Evolutionary conservation across 2,329 filamentous ascomycete species (phyloP).

Genomic region (Shiraia bambusicola): DNA sequence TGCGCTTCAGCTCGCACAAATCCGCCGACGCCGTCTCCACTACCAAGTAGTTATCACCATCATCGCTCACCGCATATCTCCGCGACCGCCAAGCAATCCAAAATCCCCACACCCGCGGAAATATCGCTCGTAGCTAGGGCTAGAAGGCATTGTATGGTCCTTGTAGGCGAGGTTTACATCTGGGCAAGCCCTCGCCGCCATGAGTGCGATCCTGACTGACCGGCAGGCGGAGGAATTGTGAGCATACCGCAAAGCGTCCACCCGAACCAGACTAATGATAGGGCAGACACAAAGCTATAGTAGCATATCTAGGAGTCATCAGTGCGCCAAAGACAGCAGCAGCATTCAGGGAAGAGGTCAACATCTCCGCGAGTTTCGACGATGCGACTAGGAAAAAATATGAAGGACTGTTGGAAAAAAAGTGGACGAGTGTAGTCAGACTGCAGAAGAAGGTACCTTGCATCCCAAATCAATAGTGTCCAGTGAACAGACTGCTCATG

Average conservation of each 20-base stretch:
- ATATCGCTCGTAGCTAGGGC: background rate
- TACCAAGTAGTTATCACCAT: no score
- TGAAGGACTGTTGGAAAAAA: slow-evolving; percentile 91
- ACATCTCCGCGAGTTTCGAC: slow-evolving; percentile 73
- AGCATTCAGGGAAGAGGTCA: slow-evolving; percentile 74
- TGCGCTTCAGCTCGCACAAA: background rate
- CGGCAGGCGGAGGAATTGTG: slow-evolving; percentile 89
- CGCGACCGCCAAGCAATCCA: slow-evolving; percentile 19
- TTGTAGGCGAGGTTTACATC: slow-evolving; percentile 19
- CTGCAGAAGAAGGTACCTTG: slow-evolving; percentile 83
- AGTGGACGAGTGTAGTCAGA: slow-evolving; percentile 94
- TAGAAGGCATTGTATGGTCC: slow-evolving; percentile 33
- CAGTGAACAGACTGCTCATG: slow-evolving; percentile 13
- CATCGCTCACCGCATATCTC: slow-evolving; percentile 26
- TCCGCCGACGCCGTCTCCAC: slow-evolving; percentile 2
- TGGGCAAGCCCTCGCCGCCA: slow-evolving; percentile 46
- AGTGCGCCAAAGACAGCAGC: slow-evolving; percentile 70
- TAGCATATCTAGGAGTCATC: slow-evolving; percentile 79
- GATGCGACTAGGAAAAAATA: slow-evolving; percentile 87
- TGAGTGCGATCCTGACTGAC: slow-evolving; percentile 74
- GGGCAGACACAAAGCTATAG: slow-evolving; percentile 83
- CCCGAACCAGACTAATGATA: slow-evolving; percentile 6
- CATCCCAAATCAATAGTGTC: background rate
- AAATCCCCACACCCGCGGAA: slow-evolving; percentile 2
- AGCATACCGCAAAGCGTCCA: slow-evolving; percentile 35